Percentiles rank a stretch among this genome's conserved stretches.
These are phyloP conservation scores for Phytophthora tentaculata DNA, from an alignment of 352 stramenopile species.

Conservation along the genomic window DNA sequence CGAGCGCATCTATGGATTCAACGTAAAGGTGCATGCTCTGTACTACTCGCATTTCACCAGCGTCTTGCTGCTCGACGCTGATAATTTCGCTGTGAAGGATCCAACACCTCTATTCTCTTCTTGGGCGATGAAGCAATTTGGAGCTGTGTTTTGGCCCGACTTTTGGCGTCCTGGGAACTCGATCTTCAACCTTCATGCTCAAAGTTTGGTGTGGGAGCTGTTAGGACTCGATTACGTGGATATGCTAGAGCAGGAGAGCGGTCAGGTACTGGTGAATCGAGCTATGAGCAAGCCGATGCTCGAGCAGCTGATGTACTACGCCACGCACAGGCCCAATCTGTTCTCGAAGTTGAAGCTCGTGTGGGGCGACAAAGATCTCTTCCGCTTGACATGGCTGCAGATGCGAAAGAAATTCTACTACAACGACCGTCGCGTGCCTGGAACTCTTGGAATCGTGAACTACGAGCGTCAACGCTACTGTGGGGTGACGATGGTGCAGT, in stretches of 20 bases:
- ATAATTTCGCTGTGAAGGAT: conserved; percentile 54
- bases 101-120: conserved; percentile 52
- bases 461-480: conserved; percentile 43
- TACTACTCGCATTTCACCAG: conserved; percentile 59
- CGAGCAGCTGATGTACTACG: conserved; percentile 58
- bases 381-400: conserved; percentile 59
- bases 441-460: conserved; percentile 52
- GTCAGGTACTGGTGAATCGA: conserved; percentile 53
- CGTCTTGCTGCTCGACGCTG: conserved; percentile 54
- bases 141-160: conserved; percentile 60
- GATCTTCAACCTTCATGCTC: conserved; percentile 67
- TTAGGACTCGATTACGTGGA: conserved; percentile 48
- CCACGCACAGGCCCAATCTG: conserved; percentile 47
- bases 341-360: conserved; percentile 57
- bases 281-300: conserved; percentile 37
- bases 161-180: conserved; percentile 58
- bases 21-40: conserved; percentile 57
- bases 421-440: conserved; percentile 44
- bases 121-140: conserved; percentile 32
- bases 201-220: conserved; percentile 63
- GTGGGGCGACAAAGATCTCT: conserved; percentile 67
- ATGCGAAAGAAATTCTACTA: conserved; percentile 41
- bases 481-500: conserved; percentile 61
- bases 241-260: conserved; percentile 63
- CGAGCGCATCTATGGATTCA: conserved; percentile 52